These are phyloP conservation scores for Penicillium rolfsii DNA, from an alignment of 2,329 filamentous ascomycete genomes.

Conservation along the genomic window DNA sequence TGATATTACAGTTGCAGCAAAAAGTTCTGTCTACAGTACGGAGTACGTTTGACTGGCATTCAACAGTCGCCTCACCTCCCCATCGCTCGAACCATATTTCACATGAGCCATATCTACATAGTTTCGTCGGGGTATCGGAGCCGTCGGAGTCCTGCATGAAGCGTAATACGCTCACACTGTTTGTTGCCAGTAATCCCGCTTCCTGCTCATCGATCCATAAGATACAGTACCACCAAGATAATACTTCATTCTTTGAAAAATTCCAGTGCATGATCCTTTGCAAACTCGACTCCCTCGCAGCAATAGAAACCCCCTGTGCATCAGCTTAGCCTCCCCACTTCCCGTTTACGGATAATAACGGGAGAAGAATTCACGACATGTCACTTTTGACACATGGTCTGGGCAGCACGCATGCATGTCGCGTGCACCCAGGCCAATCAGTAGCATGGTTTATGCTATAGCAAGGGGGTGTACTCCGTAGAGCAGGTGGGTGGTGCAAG, in stretches of 20 bases:
- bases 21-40: background rate
- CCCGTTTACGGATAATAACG: constrained; percentile 14
- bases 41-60: too few species aligned
- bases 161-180: constrained; percentile 20
- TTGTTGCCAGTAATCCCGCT: background rate
- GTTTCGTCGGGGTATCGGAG: constrained; percentile 20
- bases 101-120: constrained; percentile 2
- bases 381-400: constrained; percentile 31
- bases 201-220: background rate
- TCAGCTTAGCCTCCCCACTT: background rate
- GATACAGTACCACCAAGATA: background rate
- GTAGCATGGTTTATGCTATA: background rate
- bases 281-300: background rate
- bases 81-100: background rate
- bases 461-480: background rate
- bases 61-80: background rate
- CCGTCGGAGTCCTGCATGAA: constrained; percentile 20
- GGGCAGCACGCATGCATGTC: constrained; percentile 19
- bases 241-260: background rate
- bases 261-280: background rate
- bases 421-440: constrained; percentile 18
- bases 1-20: background rate
- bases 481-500: background rate
- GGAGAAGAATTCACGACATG: constrained; percentile 19
- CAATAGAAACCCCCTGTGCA: background rate